A percentile compares a stretch with the other conserved stretches of the same genome.
Evolutionary conservation across 805 yeast species (phyloP).

Genomic region (Wickerhamiella kurtzmanii): DNA sequence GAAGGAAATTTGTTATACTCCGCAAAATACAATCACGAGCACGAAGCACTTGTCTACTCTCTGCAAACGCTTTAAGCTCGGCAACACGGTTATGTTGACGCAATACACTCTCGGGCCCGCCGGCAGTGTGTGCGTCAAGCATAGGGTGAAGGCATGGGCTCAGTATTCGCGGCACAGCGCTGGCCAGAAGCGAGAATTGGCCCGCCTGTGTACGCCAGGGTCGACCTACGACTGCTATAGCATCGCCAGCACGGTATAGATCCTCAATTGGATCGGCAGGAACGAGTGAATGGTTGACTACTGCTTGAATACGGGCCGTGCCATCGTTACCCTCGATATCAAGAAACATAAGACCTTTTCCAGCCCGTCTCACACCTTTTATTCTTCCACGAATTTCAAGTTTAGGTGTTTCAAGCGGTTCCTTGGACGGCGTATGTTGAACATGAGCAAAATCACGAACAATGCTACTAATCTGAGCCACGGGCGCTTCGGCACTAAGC

Average conservation of each 20-base stretch:
- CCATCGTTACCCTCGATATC: constrained; percentile 45
- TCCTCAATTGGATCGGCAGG: constrained; percentile 31
- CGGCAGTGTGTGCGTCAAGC: constrained; percentile 42
- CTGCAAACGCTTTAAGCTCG: constrained; percentile 51
- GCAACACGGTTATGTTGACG: constrained; percentile 57
- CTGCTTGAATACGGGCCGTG: constrained; percentile 39
- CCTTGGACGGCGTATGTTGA: constrained; percentile 8
- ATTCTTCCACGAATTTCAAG: constrained; percentile 38
- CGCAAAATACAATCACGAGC: constrained; percentile 45
- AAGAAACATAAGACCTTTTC: constrained; percentile 54
- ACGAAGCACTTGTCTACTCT: constrained; percentile 33
- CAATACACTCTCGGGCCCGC: constrained; percentile 34
- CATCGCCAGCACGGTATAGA: constrained; percentile 57
- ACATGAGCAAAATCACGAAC: not conserved
- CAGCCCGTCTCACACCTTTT: constrained; percentile 43
- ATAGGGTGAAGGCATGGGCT: constrained; percentile 58
- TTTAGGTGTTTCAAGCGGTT: constrained; percentile 4
- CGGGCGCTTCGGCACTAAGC: not conserved
- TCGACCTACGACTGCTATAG: constrained; percentile 46
- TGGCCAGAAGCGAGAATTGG: constrained; percentile 57
- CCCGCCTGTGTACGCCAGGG: constrained; percentile 70
- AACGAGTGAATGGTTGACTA: constrained; percentile 34
- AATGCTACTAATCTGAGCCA: not conserved
- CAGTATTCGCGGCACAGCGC: constrained; percentile 36
- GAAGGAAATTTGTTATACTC: constrained; percentile 45